Base-by-base conservation (phyloP, 2,329 filamentous ascomycete species). In the Purpureocillium lavendulum region DNA sequence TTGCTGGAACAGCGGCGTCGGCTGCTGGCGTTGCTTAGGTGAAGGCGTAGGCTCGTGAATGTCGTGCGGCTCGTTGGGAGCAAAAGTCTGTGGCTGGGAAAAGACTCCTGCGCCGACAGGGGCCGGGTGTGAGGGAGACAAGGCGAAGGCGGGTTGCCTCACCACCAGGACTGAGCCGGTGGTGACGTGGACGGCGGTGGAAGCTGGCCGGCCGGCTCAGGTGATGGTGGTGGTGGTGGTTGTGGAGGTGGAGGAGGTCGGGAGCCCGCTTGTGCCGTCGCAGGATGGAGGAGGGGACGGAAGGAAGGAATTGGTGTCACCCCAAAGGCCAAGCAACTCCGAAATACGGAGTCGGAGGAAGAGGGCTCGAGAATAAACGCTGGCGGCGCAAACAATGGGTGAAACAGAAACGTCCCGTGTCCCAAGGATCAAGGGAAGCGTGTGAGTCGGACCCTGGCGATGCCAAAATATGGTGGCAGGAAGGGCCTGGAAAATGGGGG, bases 61-160 rank as follows among this genome's bases (percentile, higher is more conserved):
- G 56, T 74, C 70, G 73, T 74, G 62, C 69, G 65, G 65, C 70
- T 75, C 71, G 66, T 73, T 56, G 71, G 57, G 57, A 49, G 57
- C 28, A 13, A 37, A 52, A 47, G 61, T 52, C 41, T 53, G 62
- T 59, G 56, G 59, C 56, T 57, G 61, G 51, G 66, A 65, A 67
- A 69, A 35, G 16, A 39, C 66, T 62, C 65, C 66, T 60, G 60
- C 58, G 49, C 54, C 58, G 52, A 56, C 55, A 49, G 50, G 55
- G 49, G 49, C 47, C 44, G 52, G 55, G 53, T 54, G 53, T 52
- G 52, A 58, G 48, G 62, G 57, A 55, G 65, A 73, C 70, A 75
- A 74, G 62, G 56, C 66, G 70, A 62, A 56, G 45, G 49, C 38
- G 49, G 21, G 21, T 10, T 5, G 36, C 42, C 42, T 56, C 59